phyloP scores from a whole-genome alignment of 2,329 filamentous ascomycete genomes.

The Rhynchosporium agropyri region DNA sequence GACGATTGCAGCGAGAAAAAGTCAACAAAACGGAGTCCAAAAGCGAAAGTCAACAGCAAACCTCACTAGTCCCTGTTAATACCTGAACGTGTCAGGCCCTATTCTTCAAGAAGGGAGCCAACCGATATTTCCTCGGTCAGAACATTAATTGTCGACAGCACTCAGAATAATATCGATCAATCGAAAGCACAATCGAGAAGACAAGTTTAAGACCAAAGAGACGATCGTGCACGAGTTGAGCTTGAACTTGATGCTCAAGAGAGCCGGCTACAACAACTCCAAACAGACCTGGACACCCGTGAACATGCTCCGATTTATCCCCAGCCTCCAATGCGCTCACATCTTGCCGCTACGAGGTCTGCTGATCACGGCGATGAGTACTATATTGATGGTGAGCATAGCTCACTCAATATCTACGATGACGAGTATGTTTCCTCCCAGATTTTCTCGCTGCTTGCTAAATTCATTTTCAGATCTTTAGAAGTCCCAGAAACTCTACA shows the following conservation, averaged over 20 bases:
- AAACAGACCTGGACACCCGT: neutral
- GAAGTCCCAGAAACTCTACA: neutral
- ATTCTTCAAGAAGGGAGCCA: neutral
- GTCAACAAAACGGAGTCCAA: neutral
- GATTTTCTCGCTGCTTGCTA: neutral
- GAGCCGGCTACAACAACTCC: neutral
- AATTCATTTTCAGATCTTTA: neutral
- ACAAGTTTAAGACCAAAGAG: neutral
- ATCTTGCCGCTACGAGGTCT: neutral
- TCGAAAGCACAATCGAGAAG: neutral
- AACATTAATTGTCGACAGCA: too few relatives aligned
- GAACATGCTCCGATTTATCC: neutral
- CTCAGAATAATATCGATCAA: neutral
- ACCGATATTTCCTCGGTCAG: neutral
- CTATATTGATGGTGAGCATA: neutral
- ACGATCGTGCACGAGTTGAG: neutral
- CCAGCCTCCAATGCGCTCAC: neutral
- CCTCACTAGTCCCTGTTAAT: neutral
- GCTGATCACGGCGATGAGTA: neutral
- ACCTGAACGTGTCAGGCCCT: neutral
- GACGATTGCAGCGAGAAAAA: neutral
- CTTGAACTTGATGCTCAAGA: slow-evolving; percentile 1
- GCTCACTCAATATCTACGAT: neutral
- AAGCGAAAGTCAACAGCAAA: neutral
- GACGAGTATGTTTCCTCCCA: too few relatives aligned